Percentiles rank a stretch among this genome's conserved stretches.
Conservation (phyloP, 2,329 filamentous ascomycete genomes). For the Colletotrichum caudatum region DNA sequence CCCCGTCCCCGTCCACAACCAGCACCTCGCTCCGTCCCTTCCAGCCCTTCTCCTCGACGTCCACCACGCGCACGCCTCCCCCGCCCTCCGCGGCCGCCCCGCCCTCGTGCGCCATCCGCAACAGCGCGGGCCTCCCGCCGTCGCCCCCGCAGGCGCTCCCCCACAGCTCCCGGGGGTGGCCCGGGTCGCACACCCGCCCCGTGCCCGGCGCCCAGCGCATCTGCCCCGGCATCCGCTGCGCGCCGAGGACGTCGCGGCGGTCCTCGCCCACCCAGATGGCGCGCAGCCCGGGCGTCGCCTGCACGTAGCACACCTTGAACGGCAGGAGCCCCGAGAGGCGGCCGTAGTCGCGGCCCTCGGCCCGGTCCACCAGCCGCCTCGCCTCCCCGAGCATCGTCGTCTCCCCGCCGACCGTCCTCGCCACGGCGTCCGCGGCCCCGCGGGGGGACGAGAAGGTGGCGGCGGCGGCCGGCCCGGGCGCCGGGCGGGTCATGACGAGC, state of each 20-base stretch:
- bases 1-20: conserved; percentile 22
- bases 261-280: conserved; percentile 57
- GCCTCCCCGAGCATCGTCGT: conserved; percentile 11
- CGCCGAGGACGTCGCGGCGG: conserved; percentile 57
- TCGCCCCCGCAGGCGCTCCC: conserved; percentile 2
- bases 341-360: conserved; percentile 41
- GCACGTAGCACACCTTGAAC: conserved; percentile 57
- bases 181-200: conserved; percentile 31
- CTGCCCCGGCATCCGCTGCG: conserved; percentile 54
- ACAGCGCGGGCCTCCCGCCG: conserved; percentile 26
- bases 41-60: conserved; percentile 35
- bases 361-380: conserved; percentile 18
- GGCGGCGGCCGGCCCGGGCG: background rate
- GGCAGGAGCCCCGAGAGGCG: conserved; percentile 58
- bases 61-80: conserved; percentile 18
- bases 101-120: conserved; percentile 35
- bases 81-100: background rate
- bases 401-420: conserved; percentile 14
- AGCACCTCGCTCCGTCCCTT: conserved; percentile 36
- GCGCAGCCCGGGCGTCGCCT: conserved; percentile 53
- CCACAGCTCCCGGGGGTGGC: conserved; percentile 26
- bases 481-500: conserved; percentile 35
- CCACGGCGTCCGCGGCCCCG: conserved; percentile 1
- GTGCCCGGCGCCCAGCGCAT: conserved; percentile 44
- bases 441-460: conserved; percentile 10